Conservation (phyloP, 306 rosid genomes). For the Inga laurina region DNA sequence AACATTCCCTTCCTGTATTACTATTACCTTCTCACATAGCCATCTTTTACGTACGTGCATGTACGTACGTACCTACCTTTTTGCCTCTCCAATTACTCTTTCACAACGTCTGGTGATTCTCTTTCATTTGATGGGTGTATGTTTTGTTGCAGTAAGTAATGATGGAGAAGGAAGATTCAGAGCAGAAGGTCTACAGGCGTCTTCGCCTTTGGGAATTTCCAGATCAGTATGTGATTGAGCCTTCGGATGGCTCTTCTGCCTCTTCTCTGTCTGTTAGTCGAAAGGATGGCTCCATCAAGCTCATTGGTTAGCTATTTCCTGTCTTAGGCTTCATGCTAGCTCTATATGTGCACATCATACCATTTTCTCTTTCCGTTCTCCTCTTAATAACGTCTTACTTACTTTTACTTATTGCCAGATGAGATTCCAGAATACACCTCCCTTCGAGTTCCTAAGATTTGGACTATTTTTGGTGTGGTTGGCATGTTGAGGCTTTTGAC, state of each 20-base stretch:
- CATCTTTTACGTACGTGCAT: not conserved
- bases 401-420: slow-evolving; percentile 34
- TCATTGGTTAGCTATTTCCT: slow-evolving; percentile 52
- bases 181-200: slow-evolving; percentile 59
- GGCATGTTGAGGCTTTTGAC: slow-evolving; percentile 79
- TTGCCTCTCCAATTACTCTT: slow-evolving; percentile 3
- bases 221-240: slow-evolving; percentile 70
- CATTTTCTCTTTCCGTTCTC: not conserved
- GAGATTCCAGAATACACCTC: slow-evolving; percentile 66
- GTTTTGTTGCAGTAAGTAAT: slow-evolving; percentile 3
- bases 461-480: slow-evolving; percentile 68
- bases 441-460: slow-evolving; percentile 68
- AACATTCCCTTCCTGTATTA: slow-evolving; percentile 29
- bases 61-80: not conserved
- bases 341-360: too few relatives aligned
- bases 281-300: slow-evolving; percentile 64
- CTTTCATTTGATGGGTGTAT: too few relatives aligned
- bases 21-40: slow-evolving; percentile 1
- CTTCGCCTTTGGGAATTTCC: slow-evolving; percentile 85
- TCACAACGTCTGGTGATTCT: slow-evolving; percentile 17
- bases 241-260: slow-evolving; percentile 71
- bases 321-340: not conserved
- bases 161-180: slow-evolving; percentile 71
- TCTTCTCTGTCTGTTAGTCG: slow-evolving; percentile 62
- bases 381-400: too few relatives aligned